phyloP scores from a whole-genome alignment of 2,329 filamentous ascomycete genomes.

The Trichoderma endophyticum region DNA sequence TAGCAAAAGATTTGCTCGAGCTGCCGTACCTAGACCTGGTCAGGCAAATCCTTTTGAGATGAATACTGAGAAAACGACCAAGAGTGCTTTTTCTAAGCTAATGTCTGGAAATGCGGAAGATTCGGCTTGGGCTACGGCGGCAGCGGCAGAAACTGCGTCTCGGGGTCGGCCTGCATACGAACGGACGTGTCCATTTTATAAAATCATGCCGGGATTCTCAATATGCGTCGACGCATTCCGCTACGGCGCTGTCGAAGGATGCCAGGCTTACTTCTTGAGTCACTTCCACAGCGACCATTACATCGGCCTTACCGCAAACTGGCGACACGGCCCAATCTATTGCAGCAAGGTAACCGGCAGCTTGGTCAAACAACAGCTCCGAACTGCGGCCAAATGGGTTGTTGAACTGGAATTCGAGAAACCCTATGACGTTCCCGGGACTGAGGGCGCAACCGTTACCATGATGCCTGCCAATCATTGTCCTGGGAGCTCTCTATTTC shows the following conservation, averaged over 20 bases:
- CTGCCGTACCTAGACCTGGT: constrained; percentile 70
- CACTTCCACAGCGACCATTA: constrained; percentile 99
- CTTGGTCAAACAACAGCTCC: constrained; percentile 79
- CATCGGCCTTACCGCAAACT: constrained; percentile 80
- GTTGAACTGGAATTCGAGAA: constrained; percentile 82
- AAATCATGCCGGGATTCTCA: constrained; percentile 88
- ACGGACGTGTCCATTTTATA: constrained; percentile 95
- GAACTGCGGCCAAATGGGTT: constrained; percentile 82
- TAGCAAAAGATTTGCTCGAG: constrained; percentile 62
- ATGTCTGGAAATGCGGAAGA: constrained; percentile 94
- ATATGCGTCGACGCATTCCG: constrained; percentile 96
- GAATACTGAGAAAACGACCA: constrained; percentile 37
- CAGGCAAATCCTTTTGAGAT: constrained; percentile 75
- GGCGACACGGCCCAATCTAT: constrained; percentile 93
- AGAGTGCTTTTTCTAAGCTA: constrained; percentile 83
- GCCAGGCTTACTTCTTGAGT: constrained; percentile 91
- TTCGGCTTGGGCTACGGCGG: constrained; percentile 82
- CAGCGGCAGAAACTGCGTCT: constrained; percentile 72
- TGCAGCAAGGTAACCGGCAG: constrained; percentile 92
- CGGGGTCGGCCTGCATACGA: constrained; percentile 83
- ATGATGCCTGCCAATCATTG: constrained; percentile 98
- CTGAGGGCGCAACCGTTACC: constrained; percentile 78
- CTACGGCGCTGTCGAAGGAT: constrained; percentile 89
- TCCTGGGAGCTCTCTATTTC: constrained; percentile 86
- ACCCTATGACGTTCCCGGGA: constrained; percentile 73